These are phyloP conservation scores for Trichosanthes cucumerina DNA, from an alignment of 306 rosid species.

Conservation along the genomic window DNA sequence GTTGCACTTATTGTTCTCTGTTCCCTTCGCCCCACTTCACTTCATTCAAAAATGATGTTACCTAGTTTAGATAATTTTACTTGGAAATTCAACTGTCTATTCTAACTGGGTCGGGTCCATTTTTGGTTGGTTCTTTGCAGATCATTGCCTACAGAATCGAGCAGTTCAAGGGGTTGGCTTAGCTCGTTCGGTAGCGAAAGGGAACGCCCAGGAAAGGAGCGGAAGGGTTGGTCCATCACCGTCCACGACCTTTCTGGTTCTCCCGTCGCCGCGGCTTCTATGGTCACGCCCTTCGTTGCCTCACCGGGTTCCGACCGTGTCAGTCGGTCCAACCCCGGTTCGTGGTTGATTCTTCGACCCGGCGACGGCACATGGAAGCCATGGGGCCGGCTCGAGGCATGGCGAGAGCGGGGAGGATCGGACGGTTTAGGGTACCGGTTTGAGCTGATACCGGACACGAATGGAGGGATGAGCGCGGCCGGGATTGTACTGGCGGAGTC, in stretches of 20 bases:
- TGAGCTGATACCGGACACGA: slow-evolving; percentile 51
- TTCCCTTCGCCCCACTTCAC: neutral
- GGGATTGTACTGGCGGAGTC: slow-evolving; percentile 67
- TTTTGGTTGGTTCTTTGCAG: slow-evolving; percentile 15
- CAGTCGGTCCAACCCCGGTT: slow-evolving; percentile 61
- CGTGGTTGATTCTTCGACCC: slow-evolving; percentile 65
- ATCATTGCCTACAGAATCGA: slow-evolving; percentile 38
- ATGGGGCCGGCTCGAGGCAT: slow-evolving; percentile 62
- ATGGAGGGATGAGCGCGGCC: slow-evolving; percentile 40
- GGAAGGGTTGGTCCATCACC: slow-evolving; percentile 67
- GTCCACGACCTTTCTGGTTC: slow-evolving; percentile 73
- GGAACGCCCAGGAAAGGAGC: slow-evolving; percentile 55
- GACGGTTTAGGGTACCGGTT: slow-evolving; percentile 56
- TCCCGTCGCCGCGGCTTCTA: slow-evolving; percentile 60
- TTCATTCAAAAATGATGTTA: neutral
- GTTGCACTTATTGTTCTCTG: neutral
- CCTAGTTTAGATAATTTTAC: neutral
- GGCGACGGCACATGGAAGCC: slow-evolving; percentile 66
- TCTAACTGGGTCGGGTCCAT: neutral
- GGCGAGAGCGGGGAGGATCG: slow-evolving; percentile 69
- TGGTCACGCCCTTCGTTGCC: slow-evolving; percentile 64
- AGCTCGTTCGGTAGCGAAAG: slow-evolving; percentile 67
- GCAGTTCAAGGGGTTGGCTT: slow-evolving; percentile 41
- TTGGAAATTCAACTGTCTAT: neutral
- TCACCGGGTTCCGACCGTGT: slow-evolving; percentile 66